phyloP scores from a whole-genome alignment of 306 rosid species.

The Cucurbita maxima region DNA sequence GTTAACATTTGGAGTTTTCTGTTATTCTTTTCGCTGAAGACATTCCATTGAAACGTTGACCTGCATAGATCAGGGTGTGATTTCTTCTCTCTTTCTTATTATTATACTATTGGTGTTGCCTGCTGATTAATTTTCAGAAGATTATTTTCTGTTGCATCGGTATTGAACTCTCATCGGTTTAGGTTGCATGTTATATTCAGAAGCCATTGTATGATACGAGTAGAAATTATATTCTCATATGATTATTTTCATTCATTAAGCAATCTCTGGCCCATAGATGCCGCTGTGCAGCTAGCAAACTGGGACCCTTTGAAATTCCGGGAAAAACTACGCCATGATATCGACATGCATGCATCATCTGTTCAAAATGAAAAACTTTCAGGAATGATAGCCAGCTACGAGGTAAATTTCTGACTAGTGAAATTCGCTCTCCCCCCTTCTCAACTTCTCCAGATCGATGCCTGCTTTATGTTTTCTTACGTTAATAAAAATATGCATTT shows the following conservation, averaged over 20 bases:
- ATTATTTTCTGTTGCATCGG: neutral
- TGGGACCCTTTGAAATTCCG: conserved; percentile 57
- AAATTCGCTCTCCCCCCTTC: neutral
- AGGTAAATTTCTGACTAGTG: conserved; percentile 27
- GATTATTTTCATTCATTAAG: neutral
- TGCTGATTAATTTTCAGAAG: neutral
- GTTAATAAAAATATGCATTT: neutral
- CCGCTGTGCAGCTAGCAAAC: conserved; percentile 37
- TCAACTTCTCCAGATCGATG: neutral
- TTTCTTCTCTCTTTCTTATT: neutral
- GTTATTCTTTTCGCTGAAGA: too few species aligned
- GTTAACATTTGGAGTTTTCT: too few species aligned
- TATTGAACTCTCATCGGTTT: neutral
- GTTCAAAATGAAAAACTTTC: conserved; percentile 40
- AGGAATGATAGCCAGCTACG: conserved; percentile 26
- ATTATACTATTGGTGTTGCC: neutral
- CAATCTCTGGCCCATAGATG: conserved; percentile 25
- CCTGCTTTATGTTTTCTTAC: neutral
- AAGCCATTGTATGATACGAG: neutral
- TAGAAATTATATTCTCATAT: neutral
- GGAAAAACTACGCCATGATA: conserved; percentile 62
- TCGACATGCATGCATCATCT: conserved; percentile 44
- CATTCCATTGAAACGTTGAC: too few species aligned
- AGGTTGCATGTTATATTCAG: neutral
- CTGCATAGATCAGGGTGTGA: too few species aligned